Base-by-base conservation (phyloP, 208 protist species). In the Herpetomonas samuelpessoai region DNA sequence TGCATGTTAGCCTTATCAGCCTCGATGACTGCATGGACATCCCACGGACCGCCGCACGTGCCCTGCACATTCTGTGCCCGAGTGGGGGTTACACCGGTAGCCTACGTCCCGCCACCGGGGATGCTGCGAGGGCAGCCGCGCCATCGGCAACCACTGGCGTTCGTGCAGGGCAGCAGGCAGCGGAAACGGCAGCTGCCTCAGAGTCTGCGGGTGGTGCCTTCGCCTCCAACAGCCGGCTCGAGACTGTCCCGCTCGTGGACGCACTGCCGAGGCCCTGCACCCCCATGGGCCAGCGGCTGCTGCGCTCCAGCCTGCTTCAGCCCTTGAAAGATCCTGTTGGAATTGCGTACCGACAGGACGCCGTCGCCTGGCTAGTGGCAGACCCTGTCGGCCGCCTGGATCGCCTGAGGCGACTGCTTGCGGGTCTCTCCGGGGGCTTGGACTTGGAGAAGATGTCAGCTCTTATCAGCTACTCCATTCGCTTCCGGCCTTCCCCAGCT, bases 11-110 rank as follows among this genome's bases (percentile, higher is more conserved):
- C 50, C 80, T 76, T 24, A 62, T 92, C 44, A 59, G 68, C 18
- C 79, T 94, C 22, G 83, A 90, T 26, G 74, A 91, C 59, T 92
- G 76, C 54, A 73, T 82, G 57, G 81, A 86, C 31, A 64, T 94
- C 10, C 78, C 79, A 7, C 73, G 81, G 25, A 62, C 73, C 24
- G 74, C 88, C 19, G 83, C 82, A 9, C 75, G 82, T 1, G 84
- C 82, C 16, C 53, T 94, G 55, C 69, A 86, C 56, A 59, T 94
- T 27, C 65, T 94, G 35, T 45, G 65, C 16, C 56, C 57, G 25
- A 52, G 52, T 55, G 48, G 28, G 1, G 28, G 47, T 48, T 16
- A 35, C 22, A 10, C 14, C n/a, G n/a, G 31, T 29, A 29, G 41
- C 19, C n/a, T 3, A 1, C 24, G 26, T 6, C 38, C 6, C 27